phyloP scores from a whole-genome alignment of 2,329 filamentous ascomycete genomes.

The Neofusicoccum cordaticola region DNA sequence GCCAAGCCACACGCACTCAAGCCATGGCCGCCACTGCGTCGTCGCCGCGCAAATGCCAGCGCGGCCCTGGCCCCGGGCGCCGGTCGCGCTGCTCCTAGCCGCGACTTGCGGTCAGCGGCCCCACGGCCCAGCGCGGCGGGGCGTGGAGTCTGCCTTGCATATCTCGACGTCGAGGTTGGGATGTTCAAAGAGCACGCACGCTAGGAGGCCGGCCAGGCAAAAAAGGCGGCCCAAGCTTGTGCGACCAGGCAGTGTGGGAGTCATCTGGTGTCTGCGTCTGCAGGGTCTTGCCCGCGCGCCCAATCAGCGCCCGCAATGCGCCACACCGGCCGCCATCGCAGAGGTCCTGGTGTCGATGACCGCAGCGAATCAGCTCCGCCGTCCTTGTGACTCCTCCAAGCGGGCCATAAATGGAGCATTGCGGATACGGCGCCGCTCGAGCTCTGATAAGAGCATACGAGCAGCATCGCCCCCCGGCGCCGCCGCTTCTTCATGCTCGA shows the following conservation, averaged over 20 bases:
- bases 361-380: conserved; percentile 9
- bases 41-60: neutral
- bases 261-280: conserved; percentile 16
- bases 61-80: too few relatives aligned
- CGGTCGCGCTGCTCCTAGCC: neutral
- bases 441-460: conserved; percentile 9
- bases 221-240: conserved; percentile 12
- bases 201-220: conserved; percentile 4
- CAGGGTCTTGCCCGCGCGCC: conserved; percentile 11
- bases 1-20: neutral
- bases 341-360: conserved; percentile 2
- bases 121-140: conserved; percentile 2
- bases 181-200: conserved; percentile 9
- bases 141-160: conserved; percentile 11
- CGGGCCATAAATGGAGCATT: conserved; percentile 5
- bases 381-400: conserved; percentile 15
- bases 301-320: conserved; percentile 5
- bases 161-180: conserved; percentile 1
- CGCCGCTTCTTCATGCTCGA: conserved; percentile 7
- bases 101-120: conserved; percentile 9
- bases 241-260: neutral
- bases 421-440: conserved; percentile 1
- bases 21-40: conserved; percentile 1
- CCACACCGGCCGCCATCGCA: neutral
- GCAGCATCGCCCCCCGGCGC: neutral